Evolutionary conservation across 805 yeast genomes (phyloP).

Genomic region (Trichomonascus vanleenenianus): DNA sequence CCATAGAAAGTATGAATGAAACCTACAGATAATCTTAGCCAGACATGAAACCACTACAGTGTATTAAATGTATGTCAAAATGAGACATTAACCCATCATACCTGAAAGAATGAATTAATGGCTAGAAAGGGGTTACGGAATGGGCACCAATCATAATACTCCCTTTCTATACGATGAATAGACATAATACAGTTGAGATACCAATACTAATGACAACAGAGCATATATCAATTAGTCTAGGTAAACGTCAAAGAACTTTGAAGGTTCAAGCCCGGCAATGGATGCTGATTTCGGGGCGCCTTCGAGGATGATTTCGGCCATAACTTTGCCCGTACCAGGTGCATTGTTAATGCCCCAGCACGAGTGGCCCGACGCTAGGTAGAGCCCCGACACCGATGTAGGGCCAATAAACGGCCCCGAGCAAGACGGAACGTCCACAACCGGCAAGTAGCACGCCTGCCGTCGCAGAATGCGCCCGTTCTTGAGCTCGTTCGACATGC

Average conservation of each 20-base stretch:
- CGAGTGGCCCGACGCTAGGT: slow-evolving; percentile 86
- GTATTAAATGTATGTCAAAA: no score
- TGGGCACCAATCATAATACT: no score
- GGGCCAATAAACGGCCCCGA: slow-evolving; percentile 94
- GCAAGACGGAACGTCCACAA: slow-evolving; percentile 83
- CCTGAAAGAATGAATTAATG: no score
- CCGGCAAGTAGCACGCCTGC: slow-evolving; percentile 95
- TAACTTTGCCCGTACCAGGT: slow-evolving; percentile 90
- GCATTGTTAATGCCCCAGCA: slow-evolving; percentile 99
- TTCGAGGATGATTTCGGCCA: slow-evolving; percentile 80
- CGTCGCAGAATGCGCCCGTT: slow-evolving; percentile 70
- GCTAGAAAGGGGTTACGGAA: no score
- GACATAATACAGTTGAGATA: no score
- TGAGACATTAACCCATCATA: no score
- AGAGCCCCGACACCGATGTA: slow-evolving; percentile 74
- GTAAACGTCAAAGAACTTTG: no score
- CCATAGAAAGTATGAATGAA: no score
- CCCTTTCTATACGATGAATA: no score
- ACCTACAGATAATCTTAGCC: no score
- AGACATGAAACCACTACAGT: no score
- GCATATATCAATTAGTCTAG: background rate
- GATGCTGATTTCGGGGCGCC: slow-evolving; percentile 35
- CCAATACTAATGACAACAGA: no score
- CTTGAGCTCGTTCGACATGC: slow-evolving; percentile 58
- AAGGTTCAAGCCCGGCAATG: background rate